Base-by-base conservation (phyloP, 2,329 filamentous ascomycete genomes). In the Cladophialophora bantiana region DNA sequence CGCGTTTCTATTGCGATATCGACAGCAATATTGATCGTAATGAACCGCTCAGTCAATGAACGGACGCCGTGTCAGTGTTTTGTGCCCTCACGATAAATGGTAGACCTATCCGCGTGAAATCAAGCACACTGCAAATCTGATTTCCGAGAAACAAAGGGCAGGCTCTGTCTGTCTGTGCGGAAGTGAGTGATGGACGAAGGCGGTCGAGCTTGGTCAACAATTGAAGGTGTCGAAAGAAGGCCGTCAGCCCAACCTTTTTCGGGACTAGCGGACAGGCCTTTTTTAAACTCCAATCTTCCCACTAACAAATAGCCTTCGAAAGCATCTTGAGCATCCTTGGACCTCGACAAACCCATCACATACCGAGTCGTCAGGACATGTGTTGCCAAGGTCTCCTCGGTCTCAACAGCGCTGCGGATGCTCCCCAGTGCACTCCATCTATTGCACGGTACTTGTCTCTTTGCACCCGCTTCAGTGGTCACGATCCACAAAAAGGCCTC, bases 261-360 rank as follows among this genome's bases (percentile, higher is more conserved):
- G 7, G 45, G 18, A 26, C 5, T 3, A 12, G 18, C 2, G 18
- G 7, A 0, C 20, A 3, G 2, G 45, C 45, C 9, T 18, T 20
- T 26, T 26, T 50, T 10, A 26, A 13, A 10, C 26, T 26, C 26
- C 18, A 26, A 50, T 20, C 18, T 26, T 50, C 9, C 18, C 45
- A 50, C 26, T 7, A 26, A 42, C 26, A 26, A 26, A 26, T 26
- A 12, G 4, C 6, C 7, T 20, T 20, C 45, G 45, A 26, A 50
- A 50, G 45, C 45, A 50, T 50, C 45, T 50, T 20, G 26, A 50
- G 45, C 45, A 50, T 50, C 45, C 26, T 20, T 26, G 18, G 20
- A 50, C 45, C 45, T 50, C 45, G 45, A 45, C 40, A 18, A 18
- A 18, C 5, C 40, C 13, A 18, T 45, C 40, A 18, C 15, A n/a